These are phyloP conservation scores for Pseudogymnoascus destructans DNA, from an alignment of 2,329 filamentous ascomycete species.

Conservation along the genomic window DNA sequence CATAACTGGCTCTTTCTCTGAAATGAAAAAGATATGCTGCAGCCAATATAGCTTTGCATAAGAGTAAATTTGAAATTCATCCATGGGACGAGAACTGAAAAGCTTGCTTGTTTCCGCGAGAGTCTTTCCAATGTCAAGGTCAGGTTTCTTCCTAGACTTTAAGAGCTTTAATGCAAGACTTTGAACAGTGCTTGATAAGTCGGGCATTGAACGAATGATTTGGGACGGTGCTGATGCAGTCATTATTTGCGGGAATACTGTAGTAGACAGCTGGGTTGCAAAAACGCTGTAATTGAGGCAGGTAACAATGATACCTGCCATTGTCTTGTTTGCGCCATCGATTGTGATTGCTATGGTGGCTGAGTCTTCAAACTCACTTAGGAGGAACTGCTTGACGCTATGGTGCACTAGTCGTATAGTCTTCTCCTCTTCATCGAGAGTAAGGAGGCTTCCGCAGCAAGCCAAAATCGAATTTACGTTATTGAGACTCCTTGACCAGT, in stretches of 20 bases:
- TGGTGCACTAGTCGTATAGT: conserved; percentile 27
- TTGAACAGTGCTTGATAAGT: conserved; percentile 12
- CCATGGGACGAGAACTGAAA: conserved; percentile 7
- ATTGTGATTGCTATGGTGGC: conserved; percentile 12
- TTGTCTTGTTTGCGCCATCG: conserved; percentile 14
- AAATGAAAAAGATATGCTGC: background rate
- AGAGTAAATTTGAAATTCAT: conserved; percentile 11
- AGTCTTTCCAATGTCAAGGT: conserved; percentile 11
- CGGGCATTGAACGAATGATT: conserved; percentile 18
- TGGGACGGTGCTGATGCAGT: conserved; percentile 16
- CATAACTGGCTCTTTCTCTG: background rate
- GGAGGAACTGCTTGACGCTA: conserved; percentile 27
- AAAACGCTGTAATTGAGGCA: conserved; percentile 25
- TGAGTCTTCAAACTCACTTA: conserved; percentile 16
- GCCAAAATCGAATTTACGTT: conserved; percentile 20
- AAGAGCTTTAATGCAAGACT: conserved; percentile 15
- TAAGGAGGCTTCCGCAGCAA: conserved; percentile 27
- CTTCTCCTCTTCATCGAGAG: conserved; percentile 27
- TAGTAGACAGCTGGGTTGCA: conserved; percentile 15
- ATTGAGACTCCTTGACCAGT: conserved; percentile 18
- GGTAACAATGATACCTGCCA: conserved; percentile 22
- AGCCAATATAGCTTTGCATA: conserved; percentile 12
- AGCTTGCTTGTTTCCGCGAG: conserved; percentile 9
- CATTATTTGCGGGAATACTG: conserved; percentile 16
- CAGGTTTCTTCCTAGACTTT: conserved; percentile 6